Percentiles rank a stretch among this genome's conserved stretches.
These are phyloP conservation scores for Piromyces finnis DNA, from an alignment of 192 early-diverging fungal species.

Conservation along the genomic window DNA sequence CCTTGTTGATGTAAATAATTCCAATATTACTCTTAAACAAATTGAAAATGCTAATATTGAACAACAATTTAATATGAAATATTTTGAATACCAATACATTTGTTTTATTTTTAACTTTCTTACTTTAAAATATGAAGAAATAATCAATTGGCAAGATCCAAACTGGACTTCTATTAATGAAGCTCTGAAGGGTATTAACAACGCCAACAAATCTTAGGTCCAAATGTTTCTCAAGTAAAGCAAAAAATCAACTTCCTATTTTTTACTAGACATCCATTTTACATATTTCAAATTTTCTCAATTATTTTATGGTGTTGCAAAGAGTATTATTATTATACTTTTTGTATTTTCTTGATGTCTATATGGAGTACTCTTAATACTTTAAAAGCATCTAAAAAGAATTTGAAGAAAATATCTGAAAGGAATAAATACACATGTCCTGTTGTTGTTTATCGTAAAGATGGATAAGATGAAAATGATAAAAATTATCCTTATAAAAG, in stretches of 20 bases:
- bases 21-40: too few relatives aligned
- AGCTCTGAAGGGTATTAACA: slow-evolving; percentile 6
- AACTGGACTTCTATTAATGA: slow-evolving; percentile 17
- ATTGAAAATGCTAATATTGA: too few relatives aligned
- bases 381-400: slow-evolving; percentile 41
- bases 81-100: slow-evolving; percentile 27
- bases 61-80: too few relatives aligned
- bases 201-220: slow-evolving; percentile 20
- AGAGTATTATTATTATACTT: slow-evolving; percentile 88
- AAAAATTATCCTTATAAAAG: slow-evolving; percentile 18
- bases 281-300: slow-evolving; percentile 15
- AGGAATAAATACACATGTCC: slow-evolving; percentile 76
- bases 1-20: too few relatives aligned
- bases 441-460: slow-evolving; percentile 47
- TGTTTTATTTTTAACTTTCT: slow-evolving; percentile 31
- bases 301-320: slow-evolving; percentile 24
- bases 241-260: slow-evolving; percentile 15
- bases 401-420: slow-evolving; percentile 54
- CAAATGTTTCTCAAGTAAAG: slow-evolving; percentile 19
- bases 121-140: slow-evolving; percentile 23
- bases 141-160: slow-evolving; percentile 25
- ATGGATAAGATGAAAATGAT: too few relatives aligned
- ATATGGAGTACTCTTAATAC: slow-evolving; percentile 58
- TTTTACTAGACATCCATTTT: slow-evolving; percentile 37
- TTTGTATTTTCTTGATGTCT: slow-evolving; percentile 79